Base-by-base conservation (phyloP, 345 rosid species). In the Populus pruinosa region DNA sequence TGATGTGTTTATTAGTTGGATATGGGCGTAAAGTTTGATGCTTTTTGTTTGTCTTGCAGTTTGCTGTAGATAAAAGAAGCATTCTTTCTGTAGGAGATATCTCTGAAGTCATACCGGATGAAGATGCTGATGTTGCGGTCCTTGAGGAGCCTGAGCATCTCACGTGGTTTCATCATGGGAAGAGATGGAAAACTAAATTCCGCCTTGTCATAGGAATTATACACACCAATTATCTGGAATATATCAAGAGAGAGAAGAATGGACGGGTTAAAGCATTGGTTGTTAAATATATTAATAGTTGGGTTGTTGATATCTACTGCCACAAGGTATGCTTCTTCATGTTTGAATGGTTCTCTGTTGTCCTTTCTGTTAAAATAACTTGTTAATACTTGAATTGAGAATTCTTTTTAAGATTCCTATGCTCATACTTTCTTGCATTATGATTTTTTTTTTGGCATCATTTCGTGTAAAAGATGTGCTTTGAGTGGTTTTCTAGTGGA, bases 91-190 rank as follows among this genome's bases (percentile, higher is more conserved):
- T 87, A 6, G 99, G 98, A 53, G 99, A 93, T 82, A 96, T 93
- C 66, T 86, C 96, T 0, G 91, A 90, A 73, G 72, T 85, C 71
- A 91, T 93, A 73, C 83, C 92, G 29, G 93, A 91, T 82, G 94
- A 91, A 75, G 96, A 88, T 77, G 97, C 94, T 5, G 97, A 93
- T 77, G 53, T 96, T 80, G 94, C 97, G 65, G 93, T 96, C 83
- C 96, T 96, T n/a, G 98, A 96, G 82, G 99, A 93, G 86, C 99
- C 98, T 12, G 98, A 96, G 83, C 98, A 96, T 86, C 96, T 96
- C 55, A 96, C 99, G 6, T 96, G 99, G 99, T 96, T 89, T 82
- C 99, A 96, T 85, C 99, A 96, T 79, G 98, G 99, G 61, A 91
- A 89, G 81, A 90, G 89, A 79, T 96, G 99, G 99, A 96, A 93